Evolutionary conservation across 371 early-diverging fungal species (phyloP).

Genomic region (Syncephalastrum monosporum): DNA sequence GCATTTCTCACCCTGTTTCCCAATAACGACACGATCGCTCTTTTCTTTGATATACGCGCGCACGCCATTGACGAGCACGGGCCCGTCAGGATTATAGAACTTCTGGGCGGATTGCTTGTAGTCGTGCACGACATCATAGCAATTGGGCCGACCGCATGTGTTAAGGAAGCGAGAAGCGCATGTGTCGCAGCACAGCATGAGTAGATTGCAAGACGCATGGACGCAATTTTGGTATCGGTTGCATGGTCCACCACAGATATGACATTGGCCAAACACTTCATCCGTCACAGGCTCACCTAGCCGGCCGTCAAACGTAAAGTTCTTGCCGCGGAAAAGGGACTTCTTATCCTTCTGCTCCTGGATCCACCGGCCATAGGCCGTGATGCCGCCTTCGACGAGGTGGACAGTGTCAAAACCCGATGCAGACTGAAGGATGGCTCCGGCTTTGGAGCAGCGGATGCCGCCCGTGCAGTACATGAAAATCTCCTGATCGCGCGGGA

Average conservation of each 20-base stretch:
- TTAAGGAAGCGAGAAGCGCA: constrained; percentile 60
- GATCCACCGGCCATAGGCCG: constrained; percentile 75
- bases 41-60: constrained; percentile 41
- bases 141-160: constrained; percentile 62
- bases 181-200: constrained; percentile 70
- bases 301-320: constrained; percentile 84
- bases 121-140: constrained; percentile 57
- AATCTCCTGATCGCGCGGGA: constrained; percentile 59
- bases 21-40: constrained; percentile 38
- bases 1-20: constrained; percentile 38
- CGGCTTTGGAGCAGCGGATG: constrained; percentile 76
- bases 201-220: constrained; percentile 69
- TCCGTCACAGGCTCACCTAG: constrained; percentile 76
- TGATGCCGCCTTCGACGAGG: constrained; percentile 74
- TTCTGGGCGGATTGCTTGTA: constrained; percentile 16
- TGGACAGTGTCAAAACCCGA: constrained; percentile 70
- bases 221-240: constrained; percentile 74
- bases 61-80: constrained; percentile 36
- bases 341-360: constrained; percentile 31
- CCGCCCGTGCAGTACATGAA: constrained; percentile 90
- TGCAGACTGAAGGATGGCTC: constrained; percentile 70
- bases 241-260: constrained; percentile 69
- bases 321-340: constrained; percentile 77
- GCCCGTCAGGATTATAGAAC: constrained; percentile 34
- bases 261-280: constrained; percentile 66